Evolutionary conservation across 495 filamentous ascomycete species (phyloP).

Genomic region (Aspergillus nanangensis): DNA sequence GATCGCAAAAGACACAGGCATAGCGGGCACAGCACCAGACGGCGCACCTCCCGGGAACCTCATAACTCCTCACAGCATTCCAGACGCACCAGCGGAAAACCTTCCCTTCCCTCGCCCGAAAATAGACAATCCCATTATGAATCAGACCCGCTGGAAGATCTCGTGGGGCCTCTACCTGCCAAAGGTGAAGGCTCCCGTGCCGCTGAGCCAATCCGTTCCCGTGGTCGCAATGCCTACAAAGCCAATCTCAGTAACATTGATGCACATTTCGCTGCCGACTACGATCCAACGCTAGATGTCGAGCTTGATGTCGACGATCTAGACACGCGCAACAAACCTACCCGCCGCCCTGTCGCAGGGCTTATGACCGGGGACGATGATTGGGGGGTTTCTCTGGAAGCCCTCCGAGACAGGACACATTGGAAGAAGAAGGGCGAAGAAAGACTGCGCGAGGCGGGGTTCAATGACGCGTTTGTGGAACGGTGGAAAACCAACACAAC

Average conservation of each 20-base stretch:
- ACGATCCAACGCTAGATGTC: slow-evolving; percentile 72
- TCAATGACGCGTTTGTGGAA: slow-evolving; percentile 69
- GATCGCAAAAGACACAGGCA: slow-evolving; percentile 10
- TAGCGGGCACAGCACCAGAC: background rate
- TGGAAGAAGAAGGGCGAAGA: slow-evolving; percentile 80
- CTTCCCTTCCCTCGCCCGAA: background rate
- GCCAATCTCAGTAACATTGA: slow-evolving; percentile 65
- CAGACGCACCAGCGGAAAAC: slow-evolving; percentile 1
- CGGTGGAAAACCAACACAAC: slow-evolving; percentile 68
- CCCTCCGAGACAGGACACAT: slow-evolving; percentile 71
- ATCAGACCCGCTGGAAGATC: slow-evolving; percentile 72
- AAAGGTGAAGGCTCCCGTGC: slow-evolving; percentile 27
- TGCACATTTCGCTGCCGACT: slow-evolving; percentile 67
- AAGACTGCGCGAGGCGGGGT: slow-evolving; percentile 71
- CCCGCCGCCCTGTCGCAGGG: slow-evolving; percentile 34
- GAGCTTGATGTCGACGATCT: slow-evolving; percentile 47
- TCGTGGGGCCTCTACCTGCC: slow-evolving; percentile 77
- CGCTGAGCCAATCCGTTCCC: slow-evolving; percentile 42
- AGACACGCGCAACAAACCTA: slow-evolving; percentile 17
- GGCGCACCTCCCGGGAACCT: slow-evolving; percentile 8
- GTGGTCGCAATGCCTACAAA: slow-evolving; percentile 71
- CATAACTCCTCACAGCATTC: slow-evolving; percentile 7
- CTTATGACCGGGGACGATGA: slow-evolving; percentile 54
- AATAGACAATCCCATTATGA: slow-evolving; percentile 33
- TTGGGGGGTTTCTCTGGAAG: slow-evolving; percentile 83